phyloP scores from a whole-genome alignment of 495 filamentous ascomycete species.

The Neurospora sp. region DNA sequence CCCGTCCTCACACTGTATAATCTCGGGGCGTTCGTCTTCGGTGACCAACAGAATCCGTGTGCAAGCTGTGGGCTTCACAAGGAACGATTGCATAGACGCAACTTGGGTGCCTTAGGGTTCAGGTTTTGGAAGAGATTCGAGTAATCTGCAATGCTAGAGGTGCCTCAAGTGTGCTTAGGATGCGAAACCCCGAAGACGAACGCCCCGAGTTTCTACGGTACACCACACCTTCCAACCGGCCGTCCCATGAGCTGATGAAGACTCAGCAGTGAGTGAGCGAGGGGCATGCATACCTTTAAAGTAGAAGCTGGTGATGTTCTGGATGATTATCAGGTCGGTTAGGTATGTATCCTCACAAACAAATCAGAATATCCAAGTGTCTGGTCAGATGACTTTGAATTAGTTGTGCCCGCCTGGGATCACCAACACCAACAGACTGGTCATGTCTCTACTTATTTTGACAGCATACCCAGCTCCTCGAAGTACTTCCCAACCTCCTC shows the following conservation, averaged over 20 bases:
- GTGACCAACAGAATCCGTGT: too few species aligned
- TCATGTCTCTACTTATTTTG: not conserved
- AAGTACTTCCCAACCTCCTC: slow-evolving; percentile 11
- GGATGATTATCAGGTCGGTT: not conserved
- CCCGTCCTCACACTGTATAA: not conserved
- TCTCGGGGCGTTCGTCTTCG: too few species aligned
- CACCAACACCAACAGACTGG: not conserved
- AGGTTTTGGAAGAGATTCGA: too few species aligned
- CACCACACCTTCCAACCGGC: not conserved
- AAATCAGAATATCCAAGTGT: not conserved
- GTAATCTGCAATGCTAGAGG: too few species aligned
- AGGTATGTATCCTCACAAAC: not conserved
- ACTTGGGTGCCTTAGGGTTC: too few species aligned
- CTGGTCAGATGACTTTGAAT: not conserved
- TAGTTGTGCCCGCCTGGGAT: not conserved
- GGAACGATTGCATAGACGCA: too few species aligned
- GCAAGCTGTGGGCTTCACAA: too few species aligned
- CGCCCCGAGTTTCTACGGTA: too few species aligned
- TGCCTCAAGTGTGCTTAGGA: too few species aligned
- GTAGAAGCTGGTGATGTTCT: not conserved
- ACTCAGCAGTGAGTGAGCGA: not conserved
- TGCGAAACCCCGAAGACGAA: too few species aligned
- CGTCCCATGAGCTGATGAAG: not conserved
- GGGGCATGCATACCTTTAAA: not conserved
- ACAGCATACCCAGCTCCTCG: slow-evolving; percentile 2